phyloP scores from a whole-genome alignment of 371 early-diverging fungal species.

The Mortierella sp. region DNA sequence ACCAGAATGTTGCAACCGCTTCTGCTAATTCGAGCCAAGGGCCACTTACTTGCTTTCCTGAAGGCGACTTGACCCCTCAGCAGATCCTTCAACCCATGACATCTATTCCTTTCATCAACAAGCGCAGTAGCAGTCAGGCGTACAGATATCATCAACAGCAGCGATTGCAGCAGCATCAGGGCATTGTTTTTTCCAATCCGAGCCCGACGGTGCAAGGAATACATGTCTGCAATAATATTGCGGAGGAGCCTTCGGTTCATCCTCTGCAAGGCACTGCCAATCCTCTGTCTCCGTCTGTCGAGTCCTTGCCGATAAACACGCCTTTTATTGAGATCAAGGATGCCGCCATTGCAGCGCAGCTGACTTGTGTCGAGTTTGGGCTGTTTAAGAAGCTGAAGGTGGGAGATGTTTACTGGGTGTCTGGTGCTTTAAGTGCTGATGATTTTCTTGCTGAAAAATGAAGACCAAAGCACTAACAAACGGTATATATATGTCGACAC shows the following conservation, averaged over 20 bases:
- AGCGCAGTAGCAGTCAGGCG: constrained; percentile 42
- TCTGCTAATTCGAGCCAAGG: background rate
- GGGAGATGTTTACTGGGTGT: no score
- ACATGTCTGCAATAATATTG: constrained; percentile 14
- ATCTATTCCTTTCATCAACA: constrained; percentile 39
- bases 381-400: constrained; percentile 66
- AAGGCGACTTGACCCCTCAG: constrained; percentile 30
- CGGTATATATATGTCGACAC: background rate
- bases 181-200: background rate
- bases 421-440: no score
- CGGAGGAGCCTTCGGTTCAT: constrained; percentile 17
- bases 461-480: no score
- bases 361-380: constrained; percentile 72
- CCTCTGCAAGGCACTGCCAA: constrained; percentile 16
- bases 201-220: constrained; percentile 3
- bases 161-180: constrained; percentile 1
- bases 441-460: no score
- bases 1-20: background rate
- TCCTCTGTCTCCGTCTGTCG: constrained; percentile 12
- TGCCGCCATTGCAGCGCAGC: constrained; percentile 68
- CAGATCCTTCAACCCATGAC: constrained; percentile 35
- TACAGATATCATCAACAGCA: constrained; percentile 28
- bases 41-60: constrained; percentile 15
- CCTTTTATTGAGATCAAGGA: constrained; percentile 60
- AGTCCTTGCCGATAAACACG: constrained; percentile 21